Evolutionary conservation across 345 rosid genomes (phyloP).

Genomic region (Eucalyptus coolabah): DNA sequence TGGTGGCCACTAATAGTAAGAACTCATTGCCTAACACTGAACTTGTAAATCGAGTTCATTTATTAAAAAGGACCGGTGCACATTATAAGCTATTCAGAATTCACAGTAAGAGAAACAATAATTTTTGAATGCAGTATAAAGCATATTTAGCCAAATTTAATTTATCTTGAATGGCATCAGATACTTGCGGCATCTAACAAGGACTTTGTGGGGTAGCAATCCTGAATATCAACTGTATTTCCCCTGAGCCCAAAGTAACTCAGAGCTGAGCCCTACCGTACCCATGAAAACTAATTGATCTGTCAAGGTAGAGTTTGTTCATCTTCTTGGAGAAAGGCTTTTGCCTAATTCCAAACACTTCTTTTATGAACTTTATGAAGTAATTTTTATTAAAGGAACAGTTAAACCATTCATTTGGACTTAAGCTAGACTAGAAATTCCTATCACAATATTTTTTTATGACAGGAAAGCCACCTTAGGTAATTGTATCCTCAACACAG

Average conservation of each 20-base stretch:
- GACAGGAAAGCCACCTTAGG: neutral
- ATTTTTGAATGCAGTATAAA: neutral
- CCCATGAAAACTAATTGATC: neutral
- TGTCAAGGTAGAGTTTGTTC: neutral
- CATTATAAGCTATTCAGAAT: neutral
- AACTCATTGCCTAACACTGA: neutral
- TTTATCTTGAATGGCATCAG: neutral
- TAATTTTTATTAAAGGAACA: neutral
- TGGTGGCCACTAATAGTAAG: neutral
- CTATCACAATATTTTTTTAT: neutral
- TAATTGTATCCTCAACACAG: neutral
- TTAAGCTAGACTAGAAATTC: neutral
- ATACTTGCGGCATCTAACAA: neutral
- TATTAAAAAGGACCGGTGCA: neutral
- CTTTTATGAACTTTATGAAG: neutral
- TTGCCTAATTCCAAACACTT: neutral
- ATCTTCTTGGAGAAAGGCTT: neutral
- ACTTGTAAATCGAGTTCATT: neutral
- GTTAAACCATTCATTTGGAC: neutral
- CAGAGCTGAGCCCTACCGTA: neutral
- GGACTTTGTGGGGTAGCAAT: neutral
- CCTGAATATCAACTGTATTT: neutral
- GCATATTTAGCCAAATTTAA: neutral
- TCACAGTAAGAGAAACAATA: neutral
- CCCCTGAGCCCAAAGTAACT: neutral